phyloP scores from a whole-genome alignment of 345 rosid genomes.

The Linum usitatissimum region DNA sequence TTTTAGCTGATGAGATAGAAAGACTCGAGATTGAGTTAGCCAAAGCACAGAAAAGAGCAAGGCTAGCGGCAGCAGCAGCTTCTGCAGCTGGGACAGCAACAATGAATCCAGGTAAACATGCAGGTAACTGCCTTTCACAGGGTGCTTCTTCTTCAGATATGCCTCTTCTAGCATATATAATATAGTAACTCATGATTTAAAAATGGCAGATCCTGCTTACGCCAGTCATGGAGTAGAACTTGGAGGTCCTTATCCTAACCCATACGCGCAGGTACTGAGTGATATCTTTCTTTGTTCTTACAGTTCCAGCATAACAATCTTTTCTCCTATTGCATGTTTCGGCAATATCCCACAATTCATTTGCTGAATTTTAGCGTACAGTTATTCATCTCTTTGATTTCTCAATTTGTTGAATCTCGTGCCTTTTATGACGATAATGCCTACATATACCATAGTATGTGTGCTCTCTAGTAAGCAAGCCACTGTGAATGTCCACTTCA shows the following conservation, averaged over 20 bases:
- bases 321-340: neutral
- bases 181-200: neutral
- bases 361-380: no score
- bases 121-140: neutral
- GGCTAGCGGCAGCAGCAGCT: slow-evolving; percentile 21
- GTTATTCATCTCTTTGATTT: no score
- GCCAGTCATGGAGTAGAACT: slow-evolving; percentile 28
- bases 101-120: slow-evolving; percentile 36
- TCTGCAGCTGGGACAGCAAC: slow-evolving; percentile 9
- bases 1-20: slow-evolving; percentile 40
- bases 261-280: slow-evolving; percentile 34
- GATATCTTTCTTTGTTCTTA: neutral
- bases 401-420: no score
- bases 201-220: slow-evolving; percentile 26
- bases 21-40: slow-evolving; percentile 37
- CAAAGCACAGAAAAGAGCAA: slow-evolving; percentile 40
- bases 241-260: slow-evolving; percentile 28
- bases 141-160: neutral
- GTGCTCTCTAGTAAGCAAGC: no score
- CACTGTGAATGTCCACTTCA: no score
- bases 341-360: no score
- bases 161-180: neutral
- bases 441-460: no score
- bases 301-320: neutral
- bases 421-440: no score